Evolutionary conservation across 2,329 filamentous ascomycete species (phyloP), one percentile per base, ranked within the genome.

Genomic region (Ophidiomyces ophidiicola): DNA sequence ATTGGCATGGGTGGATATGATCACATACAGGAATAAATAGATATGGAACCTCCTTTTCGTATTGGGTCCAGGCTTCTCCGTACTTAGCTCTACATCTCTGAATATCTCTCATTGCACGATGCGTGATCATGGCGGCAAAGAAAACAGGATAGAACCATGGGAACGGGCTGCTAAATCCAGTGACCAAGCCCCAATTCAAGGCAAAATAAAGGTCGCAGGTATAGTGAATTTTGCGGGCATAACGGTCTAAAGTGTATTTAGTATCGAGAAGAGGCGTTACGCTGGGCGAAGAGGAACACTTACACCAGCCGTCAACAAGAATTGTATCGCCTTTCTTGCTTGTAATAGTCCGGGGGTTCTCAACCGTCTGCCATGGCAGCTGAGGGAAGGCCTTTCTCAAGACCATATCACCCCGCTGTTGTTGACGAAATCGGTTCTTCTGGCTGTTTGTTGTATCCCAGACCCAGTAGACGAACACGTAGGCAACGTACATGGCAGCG

Each of bases 381-480:
- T 88, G 82, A 4, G 87, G 86, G 67, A 94, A 93, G 2, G 84
- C 79, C 51, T 79, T 82, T 52, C 86, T 81, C 57, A 76, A 67
- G 37, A 80, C 62, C 37, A 60, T 50, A 21, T 47, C 42, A 28
- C 77, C 78, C 44, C 80, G 76, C 64, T 92, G 83, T 62, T 76
- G 71, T 48, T 80, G 75, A 40, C 86, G 78, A 74, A 88, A 94
- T 47, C 82, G 78, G 66, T 93, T 94, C 74, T 94, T 94, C 63
- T 94, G 86, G 55, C 77, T 84, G 67, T 93, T 93, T 63, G 77
- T 79, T 30, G 84, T 90, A 56, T 93, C 86, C 84, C 86, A 94
- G 41, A 92, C 70, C 75, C 83, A 88, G 69, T 94, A 94, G 48
- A 81, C 76, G 56, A 82, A 80, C 32, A 92, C 65, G 57, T 93